phyloP scores from a whole-genome alignment of 108 stramenopile genomes.

The Skeletonema marinoi region DNA sequence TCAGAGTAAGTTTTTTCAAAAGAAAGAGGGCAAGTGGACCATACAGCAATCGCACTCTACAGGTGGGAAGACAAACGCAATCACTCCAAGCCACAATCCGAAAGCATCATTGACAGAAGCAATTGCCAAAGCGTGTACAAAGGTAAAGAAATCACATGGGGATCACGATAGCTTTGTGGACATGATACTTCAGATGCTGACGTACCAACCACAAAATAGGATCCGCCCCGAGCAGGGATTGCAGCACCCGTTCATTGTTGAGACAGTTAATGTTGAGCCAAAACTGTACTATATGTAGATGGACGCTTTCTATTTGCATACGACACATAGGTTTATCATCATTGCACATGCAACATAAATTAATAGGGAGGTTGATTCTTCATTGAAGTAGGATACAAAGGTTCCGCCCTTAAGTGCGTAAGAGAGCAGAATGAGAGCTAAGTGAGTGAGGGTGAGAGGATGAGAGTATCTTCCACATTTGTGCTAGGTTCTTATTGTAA shows the following conservation, averaged over 20 bases:
- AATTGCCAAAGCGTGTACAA: slow-evolving; percentile 64
- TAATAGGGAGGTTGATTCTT: background rate
- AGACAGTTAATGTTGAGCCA: background rate
- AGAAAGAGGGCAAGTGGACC: slow-evolving; percentile 45
- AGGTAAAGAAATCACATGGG: slow-evolving; percentile 74
- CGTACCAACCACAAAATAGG: slow-evolving; percentile 73
- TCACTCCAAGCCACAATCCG: slow-evolving; percentile 70
- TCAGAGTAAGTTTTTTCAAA: slow-evolving; percentile 79
- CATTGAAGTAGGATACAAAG: background rate
- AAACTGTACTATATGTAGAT: no score
- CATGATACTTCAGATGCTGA: slow-evolving; percentile 90
- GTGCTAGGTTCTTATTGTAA: no score
- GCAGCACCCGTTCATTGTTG: no score
- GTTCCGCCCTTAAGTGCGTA: no score
- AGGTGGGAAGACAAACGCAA: slow-evolving; percentile 27
- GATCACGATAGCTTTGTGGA: slow-evolving; percentile 93
- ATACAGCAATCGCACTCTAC: slow-evolving; percentile 65
- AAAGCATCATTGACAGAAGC: slow-evolving; percentile 75
- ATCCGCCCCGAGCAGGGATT: slow-evolving; percentile 40
- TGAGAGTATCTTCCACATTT: no score
- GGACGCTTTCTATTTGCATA: background rate
- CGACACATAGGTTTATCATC: background rate
- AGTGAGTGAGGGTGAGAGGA: no score
- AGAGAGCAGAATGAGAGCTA: no score
- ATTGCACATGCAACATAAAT: background rate